Evolutionary conservation across 768 basidiomycete species (phyloP).

Genomic region (Boletus tomentosulus): DNA sequence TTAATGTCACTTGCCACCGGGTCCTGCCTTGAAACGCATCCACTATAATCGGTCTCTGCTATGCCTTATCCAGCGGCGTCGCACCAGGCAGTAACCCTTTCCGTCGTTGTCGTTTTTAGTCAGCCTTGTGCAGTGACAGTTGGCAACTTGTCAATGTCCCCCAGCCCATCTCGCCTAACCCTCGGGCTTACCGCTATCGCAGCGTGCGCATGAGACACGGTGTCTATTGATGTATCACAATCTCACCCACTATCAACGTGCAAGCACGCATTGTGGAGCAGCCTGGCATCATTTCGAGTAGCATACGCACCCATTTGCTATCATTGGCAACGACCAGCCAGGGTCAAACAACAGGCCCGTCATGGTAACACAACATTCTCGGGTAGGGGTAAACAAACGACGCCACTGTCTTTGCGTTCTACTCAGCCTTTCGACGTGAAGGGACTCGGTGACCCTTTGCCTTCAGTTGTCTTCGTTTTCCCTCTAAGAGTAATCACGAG

Average conservation of each 20-base stretch:
- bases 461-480: slow-evolving; percentile 71
- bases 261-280: background rate
- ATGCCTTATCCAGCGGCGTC: slow-evolving; percentile 3
- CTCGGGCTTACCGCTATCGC: background rate
- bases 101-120: background rate
- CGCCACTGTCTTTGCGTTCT: slow-evolving; percentile 21
- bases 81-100: background rate
- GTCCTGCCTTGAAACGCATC: slow-evolving; percentile 21
- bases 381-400: slow-evolving; percentile 2
- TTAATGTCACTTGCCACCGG: slow-evolving; percentile 2
- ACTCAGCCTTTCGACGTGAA: slow-evolving; percentile 40
- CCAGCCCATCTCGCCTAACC: background rate
- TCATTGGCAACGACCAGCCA: background rate
- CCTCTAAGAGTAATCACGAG: slow-evolving; percentile 41
- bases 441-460: slow-evolving; percentile 68
- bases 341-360: background rate
- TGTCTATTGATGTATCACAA: background rate
- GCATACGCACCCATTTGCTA: slow-evolving; percentile 5
- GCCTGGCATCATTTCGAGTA: background rate
- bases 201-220: background rate
- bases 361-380: background rate
- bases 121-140: background rate
- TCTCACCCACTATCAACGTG: background rate
- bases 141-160: background rate
- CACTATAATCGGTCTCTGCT: background rate